Conservation (phyloP, 2,329 filamentous ascomycete species). For the Blumeriella jaapii region DNA sequence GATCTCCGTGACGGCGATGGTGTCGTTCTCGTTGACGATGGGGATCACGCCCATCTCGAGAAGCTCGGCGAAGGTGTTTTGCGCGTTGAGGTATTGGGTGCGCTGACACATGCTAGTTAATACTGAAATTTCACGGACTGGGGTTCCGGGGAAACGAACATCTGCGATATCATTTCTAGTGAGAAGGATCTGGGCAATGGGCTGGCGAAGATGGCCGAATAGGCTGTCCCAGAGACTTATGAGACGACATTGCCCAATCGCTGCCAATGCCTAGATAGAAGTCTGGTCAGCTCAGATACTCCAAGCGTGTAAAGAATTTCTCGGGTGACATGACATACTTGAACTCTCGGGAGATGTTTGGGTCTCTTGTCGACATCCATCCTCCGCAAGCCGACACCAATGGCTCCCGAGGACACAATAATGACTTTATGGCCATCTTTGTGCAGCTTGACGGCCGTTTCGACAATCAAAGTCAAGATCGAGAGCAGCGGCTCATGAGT, state of each 20-base stretch:
- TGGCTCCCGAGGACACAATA: conserved; percentile 93
- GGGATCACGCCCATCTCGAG: conserved; percentile 93
- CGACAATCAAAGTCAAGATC: conserved; percentile 83
- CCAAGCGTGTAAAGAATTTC: not conserved
- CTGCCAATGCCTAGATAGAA: conserved; percentile 73
- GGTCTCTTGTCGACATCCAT: conserved; percentile 84
- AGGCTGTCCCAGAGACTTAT: conserved; percentile 94
- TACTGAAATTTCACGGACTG: not conserved
- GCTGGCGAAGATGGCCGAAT: conserved; percentile 78
- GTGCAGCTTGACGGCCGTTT: conserved; percentile 77
- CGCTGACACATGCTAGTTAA: conserved; percentile 38
- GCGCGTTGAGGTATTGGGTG: conserved; percentile 89
- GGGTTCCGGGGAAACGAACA: conserved; percentile 36
- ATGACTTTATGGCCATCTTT: conserved; percentile 91
- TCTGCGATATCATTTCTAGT: conserved; percentile 95
- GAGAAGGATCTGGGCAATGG: conserved; percentile 86
- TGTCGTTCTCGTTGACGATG: conserved; percentile 98
- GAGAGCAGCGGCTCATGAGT: conserved; percentile 89
- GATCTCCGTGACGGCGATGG: conserved; percentile 91
- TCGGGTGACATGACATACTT: conserved; percentile 40
- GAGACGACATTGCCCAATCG: conserved; percentile 88
- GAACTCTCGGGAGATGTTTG: conserved; percentile 80
- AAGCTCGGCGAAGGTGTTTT: conserved; percentile 86
- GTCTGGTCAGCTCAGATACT: not conserved
- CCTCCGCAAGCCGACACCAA: conserved; percentile 80